Evolutionary conservation across 1,284 basidiomycete species (phyloP), one percentile per base, ranked within the genome.

Genomic region (Ganoderma resinaceum): DNA sequence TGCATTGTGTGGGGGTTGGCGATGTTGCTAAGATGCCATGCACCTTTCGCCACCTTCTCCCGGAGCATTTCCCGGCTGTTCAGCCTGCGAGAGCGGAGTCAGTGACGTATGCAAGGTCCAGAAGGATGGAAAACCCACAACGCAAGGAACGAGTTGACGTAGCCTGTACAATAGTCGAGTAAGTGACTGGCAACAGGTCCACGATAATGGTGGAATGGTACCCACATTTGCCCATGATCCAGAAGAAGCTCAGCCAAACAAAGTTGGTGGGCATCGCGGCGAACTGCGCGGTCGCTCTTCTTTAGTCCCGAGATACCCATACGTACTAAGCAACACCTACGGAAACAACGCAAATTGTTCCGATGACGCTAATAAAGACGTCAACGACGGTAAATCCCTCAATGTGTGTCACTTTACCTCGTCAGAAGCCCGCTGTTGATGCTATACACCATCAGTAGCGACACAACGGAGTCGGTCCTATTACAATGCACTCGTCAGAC

Each of bases 361-460:
- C 79, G 35, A 78, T 74, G 61, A 80, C 70, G 60, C 79, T 76
- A 31, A 16, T 3, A 26, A 49, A n/a, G 59, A 26, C 60, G 31
- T 53, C 31, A n/a, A 14, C 40, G 11, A 3, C 52, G 26, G 9
- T 46, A 16, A 20, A 61, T 38, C 37, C 14, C 31, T 18, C 18
- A 16, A 37, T 12, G 16, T 43, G 40, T 33, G 53, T 14, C 14
- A 26, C 58, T 71, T 16, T 63, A 78, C 78, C 77, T 78, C 23
- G 79, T 80, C 7, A 78, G 58, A 23, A 79, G 63, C 1, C 79
- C 79, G 26, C 77, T 78, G 62, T 80, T 80, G 61, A 80, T 73
- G 38, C 77, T 77, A 59, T 79, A 79, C n/a, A 77, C 52, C 75
- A 78, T 76, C 23, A 80, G 72, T 35, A 74, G 77, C 26, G 75